Conservation (phyloP, 495 filamentous ascomycete species). For the Talaromyces borbonicus region DNA sequence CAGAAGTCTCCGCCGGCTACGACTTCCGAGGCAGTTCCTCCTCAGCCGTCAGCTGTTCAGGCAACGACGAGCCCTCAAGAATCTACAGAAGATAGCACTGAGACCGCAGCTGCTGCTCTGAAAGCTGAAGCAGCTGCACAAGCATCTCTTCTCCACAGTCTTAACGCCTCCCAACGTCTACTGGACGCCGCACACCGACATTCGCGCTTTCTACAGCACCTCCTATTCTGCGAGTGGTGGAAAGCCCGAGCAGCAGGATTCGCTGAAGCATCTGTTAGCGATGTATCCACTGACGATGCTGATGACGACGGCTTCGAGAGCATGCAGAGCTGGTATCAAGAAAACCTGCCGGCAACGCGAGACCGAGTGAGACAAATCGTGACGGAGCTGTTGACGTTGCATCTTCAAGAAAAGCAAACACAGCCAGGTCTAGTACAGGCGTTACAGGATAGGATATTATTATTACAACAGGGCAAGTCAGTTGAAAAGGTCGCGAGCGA, state of each 20-base stretch:
- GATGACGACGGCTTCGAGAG: background rate
- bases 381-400: background rate
- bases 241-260: background rate
- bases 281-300: background rate
- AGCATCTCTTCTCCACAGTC: background rate
- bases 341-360: background rate
- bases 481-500: conserved; percentile 11
- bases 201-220: background rate
- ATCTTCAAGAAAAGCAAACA: background rate
- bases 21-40: too few relatives aligned
- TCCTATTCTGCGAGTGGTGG: background rate
- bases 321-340: background rate
- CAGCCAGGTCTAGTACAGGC: too few relatives aligned
- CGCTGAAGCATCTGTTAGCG: background rate
- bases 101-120: background rate
- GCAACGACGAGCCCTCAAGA: too few relatives aligned
- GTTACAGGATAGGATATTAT: too few relatives aligned
- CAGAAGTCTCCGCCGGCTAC: too few relatives aligned
- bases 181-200: background rate
- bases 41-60: too few relatives aligned
- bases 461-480: conserved; percentile 8
- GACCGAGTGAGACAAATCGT: background rate
- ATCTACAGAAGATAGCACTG: too few relatives aligned
- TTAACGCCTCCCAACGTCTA: background rate
- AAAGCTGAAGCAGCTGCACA: background rate